Base-by-base conservation (phyloP, 2,329 filamentous ascomycete genomes). In the Diaporthe capsici region DNA sequence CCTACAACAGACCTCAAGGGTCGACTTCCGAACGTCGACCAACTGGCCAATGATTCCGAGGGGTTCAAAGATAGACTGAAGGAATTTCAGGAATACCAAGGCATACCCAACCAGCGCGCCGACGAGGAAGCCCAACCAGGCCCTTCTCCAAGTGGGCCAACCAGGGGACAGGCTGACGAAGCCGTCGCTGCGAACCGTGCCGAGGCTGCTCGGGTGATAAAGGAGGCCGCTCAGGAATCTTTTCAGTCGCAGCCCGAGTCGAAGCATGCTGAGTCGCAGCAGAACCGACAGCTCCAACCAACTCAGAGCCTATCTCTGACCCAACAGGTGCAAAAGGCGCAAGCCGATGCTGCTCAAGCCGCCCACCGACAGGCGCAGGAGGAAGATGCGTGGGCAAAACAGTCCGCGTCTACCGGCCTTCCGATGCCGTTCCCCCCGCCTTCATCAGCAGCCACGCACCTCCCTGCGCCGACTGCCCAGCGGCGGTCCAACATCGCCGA, bases 401-500 rank as follows among this genome's bases (percentile, higher is more conserved):
- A 92, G 72, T 90, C 90, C 20, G 87, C 88, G 10, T 86, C 87
- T 77, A 84, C 86, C 34, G 93, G 92, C 39, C 89, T 97, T 81
- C 94, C 95, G n/a, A 92, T 94, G 88, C 93, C 94, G 7, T 93
- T 93, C 82, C 91, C 91, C 28, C 90, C 90, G 3, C 94, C 94
- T 60, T 92, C 93, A 15, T 92, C 92, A 72, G 95, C 94, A 2
- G 91, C 91, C 31, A 97, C 95, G 3, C 95, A 95, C 55, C 89
- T 98, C 49, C 95, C 96, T 5, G 96, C 96, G 0, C 96, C 96
- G 17, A 95, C 94, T 58, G 95, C 96, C 13, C 95, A 98, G 85
- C 92, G 96, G 68, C 90, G 93, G 76, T 95, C 95, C 72, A 96
- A 96, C 78, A 89, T 98, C 4, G 95, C 96, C 1, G 95, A 98